A percentile compares a stretch with the other conserved stretches of the same genome.
These are phyloP conservation scores for Scedosporium aurantiacum DNA, from an alignment of 2,329 filamentous ascomycete species.

Conservation along the genomic window DNA sequence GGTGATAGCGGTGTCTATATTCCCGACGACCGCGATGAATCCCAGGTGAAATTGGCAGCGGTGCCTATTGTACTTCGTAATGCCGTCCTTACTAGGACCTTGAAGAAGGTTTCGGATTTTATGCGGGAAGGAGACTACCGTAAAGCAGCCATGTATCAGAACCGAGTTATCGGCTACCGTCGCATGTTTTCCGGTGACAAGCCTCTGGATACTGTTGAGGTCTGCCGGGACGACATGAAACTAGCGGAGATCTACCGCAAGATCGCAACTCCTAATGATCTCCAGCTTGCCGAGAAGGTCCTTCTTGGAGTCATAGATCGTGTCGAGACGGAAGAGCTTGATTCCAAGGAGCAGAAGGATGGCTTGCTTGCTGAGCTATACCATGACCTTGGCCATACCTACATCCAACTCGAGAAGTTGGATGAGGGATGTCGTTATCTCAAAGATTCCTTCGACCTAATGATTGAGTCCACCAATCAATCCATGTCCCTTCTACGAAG, in stretches of 20 bases:
- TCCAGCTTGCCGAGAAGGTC: not conserved
- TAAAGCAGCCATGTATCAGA: not conserved
- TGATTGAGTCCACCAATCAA: constrained; percentile 11
- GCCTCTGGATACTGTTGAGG: not conserved
- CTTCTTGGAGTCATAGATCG: not conserved
- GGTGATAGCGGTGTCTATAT: not conserved
- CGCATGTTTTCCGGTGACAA: not conserved
- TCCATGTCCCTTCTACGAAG: constrained; percentile 12
- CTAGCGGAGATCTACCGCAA: constrained; percentile 2
- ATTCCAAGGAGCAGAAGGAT: not conserved
- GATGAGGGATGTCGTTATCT: constrained; percentile 13
- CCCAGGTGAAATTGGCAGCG: not conserved
- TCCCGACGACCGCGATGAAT: not conserved
- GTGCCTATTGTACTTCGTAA: not conserved
- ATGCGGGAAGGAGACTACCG: not conserved
- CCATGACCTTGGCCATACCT: constrained; percentile 18
- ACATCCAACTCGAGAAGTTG: constrained; percentile 12
- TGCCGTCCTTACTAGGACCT: not conserved
- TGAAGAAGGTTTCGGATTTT: not conserved
- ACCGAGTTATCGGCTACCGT: not conserved
- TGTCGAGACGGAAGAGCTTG: not conserved
- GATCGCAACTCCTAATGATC: not conserved
- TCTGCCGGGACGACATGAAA: constrained; percentile 4
- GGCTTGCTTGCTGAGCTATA: constrained; percentile 10
- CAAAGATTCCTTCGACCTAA: constrained; percentile 14